Conservation (phyloP, 768 basidiomycete species). For the Suillus decipiens region DNA sequence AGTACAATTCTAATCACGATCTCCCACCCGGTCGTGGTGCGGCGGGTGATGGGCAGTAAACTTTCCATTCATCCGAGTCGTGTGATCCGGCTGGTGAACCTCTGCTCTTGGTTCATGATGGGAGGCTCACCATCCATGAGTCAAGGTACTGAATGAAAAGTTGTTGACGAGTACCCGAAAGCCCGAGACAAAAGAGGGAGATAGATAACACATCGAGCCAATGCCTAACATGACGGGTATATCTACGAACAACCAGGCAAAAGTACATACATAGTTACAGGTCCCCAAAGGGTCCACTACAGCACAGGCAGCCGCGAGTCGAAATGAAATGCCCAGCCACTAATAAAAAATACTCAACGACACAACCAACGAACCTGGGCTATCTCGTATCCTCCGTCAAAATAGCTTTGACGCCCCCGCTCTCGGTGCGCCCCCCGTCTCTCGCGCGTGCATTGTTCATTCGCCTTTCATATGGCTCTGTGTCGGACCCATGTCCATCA, state of each 20-base stretch:
- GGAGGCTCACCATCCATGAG: too few relatives aligned
- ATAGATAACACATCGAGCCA: constrained; percentile 2
- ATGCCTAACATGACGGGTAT: constrained; percentile 27
- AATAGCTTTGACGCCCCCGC: constrained; percentile 81
- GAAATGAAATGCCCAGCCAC: constrained; percentile 14
- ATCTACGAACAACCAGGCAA: constrained; percentile 18
- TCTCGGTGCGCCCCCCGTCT: constrained; percentile 83
- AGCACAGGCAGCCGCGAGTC: constrained; percentile 16
- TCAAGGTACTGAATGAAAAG: neutral
- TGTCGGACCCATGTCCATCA: constrained; percentile 21
- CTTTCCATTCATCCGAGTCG: too few relatives aligned
- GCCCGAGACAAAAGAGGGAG: neutral
- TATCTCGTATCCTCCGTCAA: constrained; percentile 42
- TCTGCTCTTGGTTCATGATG: too few relatives aligned
- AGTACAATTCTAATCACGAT: too few relatives aligned
- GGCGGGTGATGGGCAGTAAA: too few relatives aligned
- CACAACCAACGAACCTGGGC: constrained; percentile 15
- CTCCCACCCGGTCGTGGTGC: too few relatives aligned
- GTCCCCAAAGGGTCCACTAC: constrained; percentile 17
- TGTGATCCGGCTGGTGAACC: too few relatives aligned
- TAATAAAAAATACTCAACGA: constrained; percentile 16
- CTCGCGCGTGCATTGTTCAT: constrained; percentile 76
- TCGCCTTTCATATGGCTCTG: constrained; percentile 39
- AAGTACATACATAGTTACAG: constrained; percentile 28
- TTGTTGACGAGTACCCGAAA: neutral